Conservation (phyloP, 345 rosid species). For the Citrus sinensis region DVS_A1.0 CM039168.1:10747001-10747500, state of each 20-base stretch:
- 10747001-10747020: neutral
- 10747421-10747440: neutral
- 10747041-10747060: neutral
- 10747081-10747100: neutral
- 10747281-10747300: too few relatives aligned
- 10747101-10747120: neutral
- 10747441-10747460: neutral
- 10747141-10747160: neutral
- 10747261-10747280: too few relatives aligned
- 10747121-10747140: neutral
- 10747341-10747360: neutral
- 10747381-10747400: neutral
- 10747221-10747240: too few relatives aligned
- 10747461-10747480: neutral
- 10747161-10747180: too few relatives aligned
- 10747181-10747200: too few relatives aligned
- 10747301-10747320: neutral
- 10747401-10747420: neutral
- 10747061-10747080: neutral
- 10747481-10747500: neutral
- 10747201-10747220: too few relatives aligned
- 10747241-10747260: too few relatives aligned
- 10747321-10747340: neutral
- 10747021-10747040: neutral
- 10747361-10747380: neutral